Evolutionary conservation across 2,329 filamentous ascomycete species (phyloP).

Genomic region (Aureobasidium sp.): DNA sequence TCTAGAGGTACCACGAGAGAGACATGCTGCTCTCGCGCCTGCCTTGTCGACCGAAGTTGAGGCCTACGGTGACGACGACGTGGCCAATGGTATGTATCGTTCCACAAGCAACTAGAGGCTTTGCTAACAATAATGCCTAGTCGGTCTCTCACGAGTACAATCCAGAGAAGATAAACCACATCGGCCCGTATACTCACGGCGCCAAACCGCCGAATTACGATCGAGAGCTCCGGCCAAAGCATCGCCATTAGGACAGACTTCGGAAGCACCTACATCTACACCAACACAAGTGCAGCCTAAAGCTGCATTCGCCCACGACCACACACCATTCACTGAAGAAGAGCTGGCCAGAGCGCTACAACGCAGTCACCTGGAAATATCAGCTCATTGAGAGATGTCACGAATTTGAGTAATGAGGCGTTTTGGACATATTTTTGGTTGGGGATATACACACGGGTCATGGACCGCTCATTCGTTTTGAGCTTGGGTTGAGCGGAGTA

Average conservation of each 20-base stretch:
- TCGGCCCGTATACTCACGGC: constrained; percentile 18
- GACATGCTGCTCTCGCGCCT: constrained; percentile 22
- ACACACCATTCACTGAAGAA: constrained; percentile 37
- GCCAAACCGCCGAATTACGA: constrained; percentile 24
- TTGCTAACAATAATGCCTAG: constrained; percentile 17
- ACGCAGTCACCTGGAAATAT: constrained; percentile 32
- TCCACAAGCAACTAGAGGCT: neutral
- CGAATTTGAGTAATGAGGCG: constrained; percentile 8
- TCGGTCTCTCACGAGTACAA: constrained; percentile 30
- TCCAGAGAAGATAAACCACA: constrained; percentile 22
- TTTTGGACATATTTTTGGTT: neutral
- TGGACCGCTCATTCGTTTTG: neutral
- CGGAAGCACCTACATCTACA: neutral
- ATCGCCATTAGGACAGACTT: neutral
- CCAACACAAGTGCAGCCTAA: neutral
- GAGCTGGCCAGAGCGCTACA: constrained; percentile 39
- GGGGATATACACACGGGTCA: neutral
- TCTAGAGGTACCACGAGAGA: constrained; percentile 18
- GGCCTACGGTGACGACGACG: constrained; percentile 40
- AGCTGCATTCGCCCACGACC: constrained; percentile 24
- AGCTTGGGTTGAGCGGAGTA: neutral
- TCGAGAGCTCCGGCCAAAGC: neutral
- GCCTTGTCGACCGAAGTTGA: constrained; percentile 31
- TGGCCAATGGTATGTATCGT: constrained; percentile 36
- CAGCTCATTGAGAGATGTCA: constrained; percentile 13